Evolutionary conservation across 441 rosid species (phyloP).

Genomic region (Rhodomyrtus psidioides): DNA sequence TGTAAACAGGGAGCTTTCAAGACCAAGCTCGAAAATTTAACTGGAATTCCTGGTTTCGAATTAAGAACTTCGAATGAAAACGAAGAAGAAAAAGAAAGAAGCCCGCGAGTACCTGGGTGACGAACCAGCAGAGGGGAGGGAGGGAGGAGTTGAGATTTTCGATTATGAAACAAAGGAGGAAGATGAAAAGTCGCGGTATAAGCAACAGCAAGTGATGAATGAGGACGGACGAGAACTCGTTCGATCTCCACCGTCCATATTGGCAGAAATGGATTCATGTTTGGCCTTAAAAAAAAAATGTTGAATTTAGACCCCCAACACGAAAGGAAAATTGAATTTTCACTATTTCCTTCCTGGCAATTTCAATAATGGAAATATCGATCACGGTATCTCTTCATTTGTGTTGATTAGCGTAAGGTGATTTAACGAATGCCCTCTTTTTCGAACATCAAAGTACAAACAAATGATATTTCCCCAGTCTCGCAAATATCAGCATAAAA

Average conservation of each 20-base stretch:
- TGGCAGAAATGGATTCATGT: neutral
- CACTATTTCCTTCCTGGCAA: neutral
- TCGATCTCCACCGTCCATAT: neutral
- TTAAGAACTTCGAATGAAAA: neutral
- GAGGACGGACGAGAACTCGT: neutral
- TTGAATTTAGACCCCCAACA: neutral
- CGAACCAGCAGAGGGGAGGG: neutral
- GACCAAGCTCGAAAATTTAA: neutral
- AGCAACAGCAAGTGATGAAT: neutral
- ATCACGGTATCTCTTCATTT: neutral
- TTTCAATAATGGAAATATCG: neutral
- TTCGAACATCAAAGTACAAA: rapidly evolving
- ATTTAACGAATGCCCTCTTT: neutral
- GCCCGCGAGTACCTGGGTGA: neutral
- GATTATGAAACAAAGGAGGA: neutral
- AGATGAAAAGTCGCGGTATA: neutral
- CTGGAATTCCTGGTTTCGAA: neutral
- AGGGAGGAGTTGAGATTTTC: neutral
- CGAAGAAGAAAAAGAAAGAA: neutral
- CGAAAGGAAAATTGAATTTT: neutral
- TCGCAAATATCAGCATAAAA: neutral
- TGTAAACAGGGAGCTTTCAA: neutral
- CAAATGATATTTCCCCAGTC: rapidly evolving
- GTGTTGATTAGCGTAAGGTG: neutral
- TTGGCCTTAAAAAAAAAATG: neutral